These are phyloP conservation scores for Ceratocystis huliohia DNA, from an alignment of 2,329 filamentous ascomycete species.

Conservation along the genomic window DNA sequence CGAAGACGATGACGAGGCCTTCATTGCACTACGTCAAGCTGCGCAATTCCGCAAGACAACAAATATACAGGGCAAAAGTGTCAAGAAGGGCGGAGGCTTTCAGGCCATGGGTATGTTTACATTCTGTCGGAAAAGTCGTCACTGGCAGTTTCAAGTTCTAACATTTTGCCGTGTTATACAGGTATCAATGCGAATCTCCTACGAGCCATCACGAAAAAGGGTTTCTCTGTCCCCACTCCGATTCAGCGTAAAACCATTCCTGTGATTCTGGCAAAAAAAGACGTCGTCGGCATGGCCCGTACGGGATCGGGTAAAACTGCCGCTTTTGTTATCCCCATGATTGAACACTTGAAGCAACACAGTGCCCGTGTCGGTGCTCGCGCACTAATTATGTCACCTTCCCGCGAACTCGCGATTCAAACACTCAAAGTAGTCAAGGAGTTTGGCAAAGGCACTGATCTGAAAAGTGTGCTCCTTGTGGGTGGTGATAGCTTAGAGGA, in stretches of 20 bases:
- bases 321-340: constrained; percentile 96
- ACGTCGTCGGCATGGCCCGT: constrained; percentile 97
- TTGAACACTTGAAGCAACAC: constrained; percentile 81
- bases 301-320: constrained; percentile 99
- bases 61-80: constrained; percentile 69
- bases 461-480: constrained; percentile 80
- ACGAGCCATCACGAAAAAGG: constrained; percentile 84
- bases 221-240: constrained; percentile 89
- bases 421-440: constrained; percentile 96
- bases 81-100: constrained; percentile 93
- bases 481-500: constrained; percentile 94
- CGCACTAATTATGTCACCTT: constrained; percentile 80
- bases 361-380: constrained; percentile 75
- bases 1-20: constrained; percentile 66
- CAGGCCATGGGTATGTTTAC: constrained; percentile 66
- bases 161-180: constrained; percentile 25
- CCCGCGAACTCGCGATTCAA: constrained; percentile 85
- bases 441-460: constrained; percentile 74
- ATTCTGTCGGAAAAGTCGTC: not conserved
- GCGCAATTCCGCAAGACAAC: constrained; percentile 76
- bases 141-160: not conserved
- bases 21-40: constrained; percentile 78
- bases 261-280: constrained; percentile 73
- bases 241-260: constrained; percentile 97
- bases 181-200: constrained; percentile 69